Base-by-base conservation (phyloP, 495 filamentous ascomycete genomes). In the Chlorociboria aeruginascens region DNA sequence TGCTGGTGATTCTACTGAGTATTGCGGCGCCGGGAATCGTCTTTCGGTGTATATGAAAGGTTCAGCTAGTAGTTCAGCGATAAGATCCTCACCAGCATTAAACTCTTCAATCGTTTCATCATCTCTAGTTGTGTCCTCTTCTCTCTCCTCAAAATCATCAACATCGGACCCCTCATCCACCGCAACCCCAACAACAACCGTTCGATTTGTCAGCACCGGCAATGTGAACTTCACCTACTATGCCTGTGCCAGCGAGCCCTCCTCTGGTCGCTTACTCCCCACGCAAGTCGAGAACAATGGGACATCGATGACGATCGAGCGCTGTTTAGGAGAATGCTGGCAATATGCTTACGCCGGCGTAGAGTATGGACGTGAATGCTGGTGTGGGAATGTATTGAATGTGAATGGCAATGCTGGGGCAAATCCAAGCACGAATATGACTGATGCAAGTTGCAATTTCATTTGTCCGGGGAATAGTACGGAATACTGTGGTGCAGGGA, bases 11-110 rank as follows among this genome's bases (percentile, higher is more conserved):
- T 31, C 48, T 3, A 56, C 32, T 33, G 51, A 70, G 49, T 65
- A 62, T 44, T 73, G 70, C 49, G 74, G 74, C 45, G 67, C 61
- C 31, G 67, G 67, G 2, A 69, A 73, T 29, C 36, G 48, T 34
- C 29, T 54, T 10, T 43, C 25, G 29, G 11, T 43, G 37, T 79
- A 56, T 30, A 46, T 48, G 45, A 40, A 40, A 48, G 46, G 33
- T 1, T 25, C 20, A 25, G 20, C 20, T 25, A 4, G 20, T 25
- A 25, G 20, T 25, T 25, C 4, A 4, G 38, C 50, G 9, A 11
- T 45, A 14, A 17, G 8, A 6, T 54, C 48, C 12, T 51, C 44
- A 3, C 32, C 41, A 17, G 6, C 37, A 20, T 34, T 11, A n/a
- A 40, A n/a, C 30, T 13, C 31, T 43, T 43, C 40, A 28, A 12